These are phyloP conservation scores for Scenedesmus sp. DNA, from an alignment of 163 green algal genomes.

Conservation along the genomic window DNA sequence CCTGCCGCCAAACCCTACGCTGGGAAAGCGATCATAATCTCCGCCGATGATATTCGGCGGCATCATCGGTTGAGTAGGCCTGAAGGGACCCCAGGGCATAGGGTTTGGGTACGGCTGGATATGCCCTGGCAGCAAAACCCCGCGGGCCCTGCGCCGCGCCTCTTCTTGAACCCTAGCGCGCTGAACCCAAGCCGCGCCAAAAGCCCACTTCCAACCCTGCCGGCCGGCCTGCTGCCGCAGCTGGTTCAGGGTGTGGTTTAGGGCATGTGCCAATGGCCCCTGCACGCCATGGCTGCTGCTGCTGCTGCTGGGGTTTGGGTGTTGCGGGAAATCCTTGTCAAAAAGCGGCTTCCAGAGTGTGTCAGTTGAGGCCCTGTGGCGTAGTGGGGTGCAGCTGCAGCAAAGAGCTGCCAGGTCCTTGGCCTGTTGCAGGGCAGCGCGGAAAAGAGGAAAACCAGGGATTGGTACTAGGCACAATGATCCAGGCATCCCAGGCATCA, in stretches of 20 bases:
- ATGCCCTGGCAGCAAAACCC: constrained; percentile 7
- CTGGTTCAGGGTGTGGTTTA: not conserved
- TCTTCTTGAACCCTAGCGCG: constrained; percentile 19
- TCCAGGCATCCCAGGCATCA: not conserved
- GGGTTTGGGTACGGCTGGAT: not conserved
- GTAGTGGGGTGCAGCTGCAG: constrained; percentile 29
- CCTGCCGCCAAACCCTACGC: not conserved
- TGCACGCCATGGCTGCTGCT: constrained; percentile 3
- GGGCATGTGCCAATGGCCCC: not conserved
- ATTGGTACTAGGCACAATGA: not conserved
- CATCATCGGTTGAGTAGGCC: constrained; percentile 19
- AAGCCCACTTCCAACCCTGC: constrained; percentile 42
- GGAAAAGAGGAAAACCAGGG: not conserved
- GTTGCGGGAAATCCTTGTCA: constrained; percentile 32
- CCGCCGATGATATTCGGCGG: constrained; percentile 30
- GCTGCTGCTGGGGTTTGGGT: not conserved
- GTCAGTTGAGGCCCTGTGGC: constrained; percentile 28
- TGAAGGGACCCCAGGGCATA: constrained; percentile 26
- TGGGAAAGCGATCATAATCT: constrained; percentile 37
- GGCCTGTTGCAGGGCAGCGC: not conserved
- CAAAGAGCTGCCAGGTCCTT: constrained; percentile 35
- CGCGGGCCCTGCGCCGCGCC: not conserved
- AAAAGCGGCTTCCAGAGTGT: constrained; percentile 34
- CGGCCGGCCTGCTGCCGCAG: constrained; percentile 10
- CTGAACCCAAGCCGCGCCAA: constrained; percentile 17